Percentiles rank a stretch among this genome's conserved stretches.
Conservation (phyloP, 2,329 filamentous ascomycete genomes). For the Sclerotinia nivalis region DNA sequence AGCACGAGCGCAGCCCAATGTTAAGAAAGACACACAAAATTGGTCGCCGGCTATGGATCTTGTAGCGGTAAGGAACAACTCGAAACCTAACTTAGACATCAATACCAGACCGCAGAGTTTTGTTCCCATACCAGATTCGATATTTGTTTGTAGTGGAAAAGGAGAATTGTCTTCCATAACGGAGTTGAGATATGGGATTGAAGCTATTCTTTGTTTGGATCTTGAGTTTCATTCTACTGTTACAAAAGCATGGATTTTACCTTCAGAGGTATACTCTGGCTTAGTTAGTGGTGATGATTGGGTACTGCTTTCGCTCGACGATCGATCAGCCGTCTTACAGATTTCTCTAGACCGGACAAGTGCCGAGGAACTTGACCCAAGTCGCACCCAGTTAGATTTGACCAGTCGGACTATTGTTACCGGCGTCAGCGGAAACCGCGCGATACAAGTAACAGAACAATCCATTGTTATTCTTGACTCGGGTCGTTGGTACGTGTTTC, state of each 20-base stretch:
- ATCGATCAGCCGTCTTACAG: conserved; percentile 43
- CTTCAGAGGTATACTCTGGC: conserved; percentile 25
- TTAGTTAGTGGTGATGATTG: conserved; percentile 29
- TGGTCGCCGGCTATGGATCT: conserved; percentile 52
- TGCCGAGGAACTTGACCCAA: conserved; percentile 47
- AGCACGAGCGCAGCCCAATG: conserved; percentile 54
- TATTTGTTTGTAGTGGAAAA: conserved; percentile 69
- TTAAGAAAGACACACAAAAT: conserved; percentile 63
- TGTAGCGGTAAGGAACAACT: conserved; percentile 44
- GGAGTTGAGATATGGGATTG: conserved; percentile 69
- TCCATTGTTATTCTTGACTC: conserved; percentile 35
- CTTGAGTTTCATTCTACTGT: conserved; percentile 53
- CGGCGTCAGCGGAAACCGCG: conserved; percentile 42
- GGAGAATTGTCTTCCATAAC: conserved; percentile 63
- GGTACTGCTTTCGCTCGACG: conserved; percentile 37
- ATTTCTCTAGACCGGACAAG: conserved; percentile 52
- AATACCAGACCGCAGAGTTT: conserved; percentile 30
- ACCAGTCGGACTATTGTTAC: conserved; percentile 54
- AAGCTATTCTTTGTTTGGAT: conserved; percentile 64
- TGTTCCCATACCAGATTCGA: conserved; percentile 49
- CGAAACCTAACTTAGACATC: conserved; percentile 7
- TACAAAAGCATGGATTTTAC: conserved; percentile 56
- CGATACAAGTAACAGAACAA: conserved; percentile 56
- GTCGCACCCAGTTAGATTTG: conserved; percentile 52
- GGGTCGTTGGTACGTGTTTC: conserved; percentile 29